Base-by-base conservation (phyloP, 2,329 filamentous ascomycete genomes). In the Botrytis paeoniae region DNA sequence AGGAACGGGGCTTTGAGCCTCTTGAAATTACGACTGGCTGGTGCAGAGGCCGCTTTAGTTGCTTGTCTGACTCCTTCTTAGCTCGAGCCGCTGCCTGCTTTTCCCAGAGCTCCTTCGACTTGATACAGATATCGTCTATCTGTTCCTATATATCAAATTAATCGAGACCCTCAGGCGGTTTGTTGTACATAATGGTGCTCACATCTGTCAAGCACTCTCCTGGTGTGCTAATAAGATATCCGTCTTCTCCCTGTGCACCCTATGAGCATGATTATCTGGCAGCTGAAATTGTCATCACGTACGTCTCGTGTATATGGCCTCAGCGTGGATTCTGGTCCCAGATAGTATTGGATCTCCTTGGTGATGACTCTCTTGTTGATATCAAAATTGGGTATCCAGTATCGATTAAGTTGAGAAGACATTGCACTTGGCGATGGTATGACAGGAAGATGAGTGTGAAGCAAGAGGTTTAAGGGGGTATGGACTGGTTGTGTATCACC, bases 331-430 rank as follows among this genome's bases (percentile, higher is more conserved):
- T 88, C 84, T 1, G 87, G 87, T 8, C 88, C 88, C 57, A 89
- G 84, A 77, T 88, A 87, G 73, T 84, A 88, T 75, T 88, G 87
- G 71, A 90, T 84, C 75, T 89, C 86, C 75, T 87, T 84, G 37
- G 84, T 88, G 77, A 89, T 89, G 75, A 89, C 85, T 76, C 86
- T 89, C 77, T 87, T 89, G 81, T 88, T 86, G 78, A 89, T 89
- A 73, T 89, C 87, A 74, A 85, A 81, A 74, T 87, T 85, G 22
- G 87, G 86, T 74, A 89, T 89, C 87, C 87, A 90, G 81, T 89
- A 90, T 78, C 83, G 85, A 80, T 89, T 89, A 83, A 88, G 84
- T 66, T 79, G 75, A 70, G 74, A 78, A 76, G 78, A 77, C 79
- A 80, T 80, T 77, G 76, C 78, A 80, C 77, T 70, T 41, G 69